phyloP scores from a whole-genome alignment of 805 yeast genomes.

The Saturnispora serradocipensis region DNA sequence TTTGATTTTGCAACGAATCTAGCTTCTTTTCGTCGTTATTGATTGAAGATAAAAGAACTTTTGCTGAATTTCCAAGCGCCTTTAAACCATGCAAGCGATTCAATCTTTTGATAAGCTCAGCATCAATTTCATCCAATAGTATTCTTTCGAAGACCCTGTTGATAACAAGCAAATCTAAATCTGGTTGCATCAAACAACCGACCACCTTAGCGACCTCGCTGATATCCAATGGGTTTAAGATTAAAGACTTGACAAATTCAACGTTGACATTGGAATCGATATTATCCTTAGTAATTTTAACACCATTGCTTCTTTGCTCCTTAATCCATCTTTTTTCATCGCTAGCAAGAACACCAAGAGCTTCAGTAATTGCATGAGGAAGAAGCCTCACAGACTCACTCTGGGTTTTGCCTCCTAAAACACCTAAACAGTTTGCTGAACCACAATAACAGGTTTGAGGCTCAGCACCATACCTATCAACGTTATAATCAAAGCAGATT shows the following conservation, averaged over 20 bases:
- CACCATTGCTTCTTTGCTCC: slow-evolving; percentile 41
- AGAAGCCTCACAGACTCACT: slow-evolving; percentile 80
- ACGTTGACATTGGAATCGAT: slow-evolving; percentile 53
- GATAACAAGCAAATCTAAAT: slow-evolving; percentile 57
- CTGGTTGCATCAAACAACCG: slow-evolving; percentile 66
- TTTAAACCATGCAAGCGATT: slow-evolving; percentile 82
- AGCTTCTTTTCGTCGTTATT: slow-evolving; percentile 3
- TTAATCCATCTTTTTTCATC: slow-evolving; percentile 68
- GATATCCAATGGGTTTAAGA: slow-evolving; percentile 40
- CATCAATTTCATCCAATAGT: slow-evolving; percentile 35
- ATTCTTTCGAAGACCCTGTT: slow-evolving; percentile 59
- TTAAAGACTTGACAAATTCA: slow-evolving; percentile 53
- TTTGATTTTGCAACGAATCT: slow-evolving; percentile 28
- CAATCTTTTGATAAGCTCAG: slow-evolving; percentile 44
- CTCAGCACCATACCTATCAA: slow-evolving; percentile 91
- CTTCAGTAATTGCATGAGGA: slow-evolving; percentile 78
- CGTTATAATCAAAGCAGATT: slow-evolving; percentile 86
- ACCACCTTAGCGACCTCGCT: slow-evolving; percentile 68
- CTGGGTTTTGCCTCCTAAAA: slow-evolving; percentile 94
- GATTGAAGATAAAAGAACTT: slow-evolving; percentile 21
- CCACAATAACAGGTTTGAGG: slow-evolving; percentile 95
- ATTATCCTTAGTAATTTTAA: slow-evolving; percentile 39
- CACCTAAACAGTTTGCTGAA: slow-evolving; percentile 83
- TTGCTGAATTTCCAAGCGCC: slow-evolving; percentile 56
- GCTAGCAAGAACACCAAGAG: slow-evolving; percentile 62